These are phyloP conservation scores for Phytophthora pluvialis DNA, from an alignment of 352 stramenopile genomes.

Conservation along the genomic window DNA sequence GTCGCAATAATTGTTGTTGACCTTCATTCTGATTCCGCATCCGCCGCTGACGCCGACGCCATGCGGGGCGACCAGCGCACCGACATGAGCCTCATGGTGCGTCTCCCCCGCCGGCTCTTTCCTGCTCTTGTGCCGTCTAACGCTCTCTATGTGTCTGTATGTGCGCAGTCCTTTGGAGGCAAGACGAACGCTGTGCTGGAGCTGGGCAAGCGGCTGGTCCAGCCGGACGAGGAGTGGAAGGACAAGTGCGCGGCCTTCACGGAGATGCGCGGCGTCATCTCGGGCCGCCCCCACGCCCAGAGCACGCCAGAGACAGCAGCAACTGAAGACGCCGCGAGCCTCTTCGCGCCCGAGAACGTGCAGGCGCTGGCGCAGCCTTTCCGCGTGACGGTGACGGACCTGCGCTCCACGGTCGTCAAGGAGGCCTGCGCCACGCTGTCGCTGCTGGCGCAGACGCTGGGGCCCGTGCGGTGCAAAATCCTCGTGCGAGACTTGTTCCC, in stretches of 20 bases:
- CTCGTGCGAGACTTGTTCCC: constrained; percentile 70
- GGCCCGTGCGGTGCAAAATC: constrained; percentile 51
- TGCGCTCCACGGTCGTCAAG: constrained; percentile 70
- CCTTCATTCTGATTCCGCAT: constrained; percentile 36
- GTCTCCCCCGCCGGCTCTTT: not conserved
- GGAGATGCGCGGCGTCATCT: constrained; percentile 47
- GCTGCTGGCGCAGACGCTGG: constrained; percentile 42
- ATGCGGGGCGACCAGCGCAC: constrained; percentile 27
- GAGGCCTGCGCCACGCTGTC: constrained; percentile 63
- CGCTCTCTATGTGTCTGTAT: not conserved
- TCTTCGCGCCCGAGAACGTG: constrained; percentile 60
- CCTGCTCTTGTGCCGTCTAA: constrained; percentile 1
- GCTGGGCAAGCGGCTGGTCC: constrained; percentile 56
- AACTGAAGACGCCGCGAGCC: constrained; percentile 1
- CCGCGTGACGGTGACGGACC: constrained; percentile 56
- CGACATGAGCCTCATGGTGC: constrained; percentile 61
- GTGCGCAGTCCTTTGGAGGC: constrained; percentile 50
- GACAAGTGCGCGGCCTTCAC: constrained; percentile 61
- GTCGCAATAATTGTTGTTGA: constrained; percentile 27
- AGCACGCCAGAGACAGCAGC: not conserved
- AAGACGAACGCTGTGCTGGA: constrained; percentile 55
- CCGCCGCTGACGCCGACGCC: constrained; percentile 5
- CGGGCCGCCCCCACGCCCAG: constrained; percentile 21
- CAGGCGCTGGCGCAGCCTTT: constrained; percentile 65
- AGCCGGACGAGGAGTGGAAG: constrained; percentile 64